Evolutionary conservation across 805 yeast species (phyloP), one percentile per base, ranked within the genome.

Genomic region (Kodamaea fukazawae): DNA sequence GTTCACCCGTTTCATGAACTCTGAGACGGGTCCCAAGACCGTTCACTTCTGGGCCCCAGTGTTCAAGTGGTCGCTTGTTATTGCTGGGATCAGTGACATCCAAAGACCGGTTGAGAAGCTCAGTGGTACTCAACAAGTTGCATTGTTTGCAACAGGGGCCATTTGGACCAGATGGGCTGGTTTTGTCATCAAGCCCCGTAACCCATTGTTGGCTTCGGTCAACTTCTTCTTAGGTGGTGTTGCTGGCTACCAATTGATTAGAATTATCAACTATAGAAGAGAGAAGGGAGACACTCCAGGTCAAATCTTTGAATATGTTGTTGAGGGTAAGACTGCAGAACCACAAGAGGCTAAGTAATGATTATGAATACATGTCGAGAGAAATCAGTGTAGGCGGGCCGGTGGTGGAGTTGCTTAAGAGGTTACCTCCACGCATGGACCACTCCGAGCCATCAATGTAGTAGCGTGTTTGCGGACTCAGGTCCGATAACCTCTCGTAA

Each of bases 101-200:
- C 73, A 78, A 47, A 82, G 98, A 67, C 98, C 99, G 1, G 96
- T 88, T 29, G 96, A 91, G 56, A 82, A 83, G 54, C 73, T 91
- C 36, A 82, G 93, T 27, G 96, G 97, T 42, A 82, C 96, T 16
- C 96, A 86, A 65, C 90, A 85, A 67, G 60, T 79, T 44, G 95
- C 98, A 1, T 73, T 91, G 42, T 75, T 86, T 53, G 89, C 90
- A 34, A 91, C 99, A 1, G 99, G 97, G 40, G 79, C 79, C 39
- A 88, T 91, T 54, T 91, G 99, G 99, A 91, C 99, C 26, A 80
- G 99, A 63, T 91, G 98, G 98, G 89, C 96, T 11, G 75, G 73
- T 1, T 78, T 90, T 65, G 93, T 90, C 48, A 91, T 91, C 58
- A 79, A 71, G 49, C 99, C 99, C 30, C 83, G 84, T 67, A 91